Conservation (phyloP, 2,329 filamentous ascomycete species). For the Pseudocercospora crystallina region DNA sequence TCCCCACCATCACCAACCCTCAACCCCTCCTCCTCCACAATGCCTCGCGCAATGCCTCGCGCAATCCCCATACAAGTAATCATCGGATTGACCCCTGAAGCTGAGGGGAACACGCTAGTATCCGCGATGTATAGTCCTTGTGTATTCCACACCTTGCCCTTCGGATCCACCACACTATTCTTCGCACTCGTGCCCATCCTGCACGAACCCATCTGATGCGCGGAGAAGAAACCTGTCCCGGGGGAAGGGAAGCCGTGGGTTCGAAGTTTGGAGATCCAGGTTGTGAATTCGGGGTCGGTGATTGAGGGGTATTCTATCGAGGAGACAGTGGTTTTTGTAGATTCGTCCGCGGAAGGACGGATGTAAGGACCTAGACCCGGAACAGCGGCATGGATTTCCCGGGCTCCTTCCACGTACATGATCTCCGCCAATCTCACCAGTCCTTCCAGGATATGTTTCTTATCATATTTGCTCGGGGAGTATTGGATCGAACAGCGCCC, state of each 20-base stretch:
- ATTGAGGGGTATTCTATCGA: conserved; percentile 36
- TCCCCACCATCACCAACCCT: conserved; percentile 3
- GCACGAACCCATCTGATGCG: conserved; percentile 79
- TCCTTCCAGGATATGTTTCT: conserved; percentile 69
- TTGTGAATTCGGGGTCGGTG: conserved; percentile 59
- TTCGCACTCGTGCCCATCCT: conserved; percentile 60
- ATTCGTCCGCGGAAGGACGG: conserved; percentile 34
- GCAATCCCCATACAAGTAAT: conserved; percentile 71
- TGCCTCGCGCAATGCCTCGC: conserved; percentile 62
- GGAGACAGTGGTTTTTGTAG: conserved; percentile 19
- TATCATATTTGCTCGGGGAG: conserved; percentile 68
- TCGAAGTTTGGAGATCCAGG: conserved; percentile 58
- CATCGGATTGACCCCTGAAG: conserved; percentile 81
- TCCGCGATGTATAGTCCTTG: conserved; percentile 69
- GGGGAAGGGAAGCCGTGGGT: conserved; percentile 53
- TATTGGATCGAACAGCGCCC: conserved; percentile 70
- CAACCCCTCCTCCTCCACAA: conserved; percentile 38
- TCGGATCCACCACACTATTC: conserved; percentile 46
- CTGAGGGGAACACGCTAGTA: conserved; percentile 72
- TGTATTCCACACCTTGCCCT: conserved; percentile 60
- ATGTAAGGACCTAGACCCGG: conserved; percentile 65
- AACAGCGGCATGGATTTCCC: conserved; percentile 71
- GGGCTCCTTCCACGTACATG: conserved; percentile 73
- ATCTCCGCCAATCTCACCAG: conserved; percentile 72
- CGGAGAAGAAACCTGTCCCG: conserved; percentile 60